Evolutionary conservation across 1,284 basidiomycete genomes (phyloP).

Genomic region (Ceratobasidium sp.): DNA sequence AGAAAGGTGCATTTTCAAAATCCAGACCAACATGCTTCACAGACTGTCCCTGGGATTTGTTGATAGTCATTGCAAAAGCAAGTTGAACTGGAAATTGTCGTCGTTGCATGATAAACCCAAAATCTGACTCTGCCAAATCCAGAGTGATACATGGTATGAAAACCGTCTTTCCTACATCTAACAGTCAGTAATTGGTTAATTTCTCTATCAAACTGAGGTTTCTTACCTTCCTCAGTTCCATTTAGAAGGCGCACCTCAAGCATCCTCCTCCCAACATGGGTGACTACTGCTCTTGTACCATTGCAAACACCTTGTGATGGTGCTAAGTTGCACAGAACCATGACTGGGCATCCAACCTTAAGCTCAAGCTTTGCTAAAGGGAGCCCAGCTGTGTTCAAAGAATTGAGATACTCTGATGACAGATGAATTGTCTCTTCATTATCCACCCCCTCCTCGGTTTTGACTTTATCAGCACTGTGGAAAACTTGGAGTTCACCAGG

Average conservation of each 20-base stretch:
- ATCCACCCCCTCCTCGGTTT: conserved; percentile 47
- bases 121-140: conserved; percentile 47
- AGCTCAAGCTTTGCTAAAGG: conserved; percentile 53
- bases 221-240: conserved; percentile 50
- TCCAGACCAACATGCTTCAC: conserved; percentile 46
- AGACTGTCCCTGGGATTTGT: conserved; percentile 61
- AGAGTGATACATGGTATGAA: conserved; percentile 55
- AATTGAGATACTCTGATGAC: conserved; percentile 46
- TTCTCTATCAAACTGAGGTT: conserved; percentile 36
- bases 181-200: background rate
- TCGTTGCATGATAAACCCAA: conserved; percentile 50
- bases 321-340: conserved; percentile 55
- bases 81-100: conserved; percentile 58
- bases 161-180: conserved; percentile 46
- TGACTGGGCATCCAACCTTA: conserved; percentile 53
- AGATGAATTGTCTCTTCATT: conserved; percentile 44
- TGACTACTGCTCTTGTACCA: conserved; percentile 52
- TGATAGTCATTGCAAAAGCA: conserved; percentile 59
- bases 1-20: conserved; percentile 35
- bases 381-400: conserved; percentile 50
- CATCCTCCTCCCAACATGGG: conserved; percentile 46
- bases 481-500: conserved; percentile 50
- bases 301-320: conserved; percentile 56
- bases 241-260: conserved; percentile 52
- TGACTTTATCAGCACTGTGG: conserved; percentile 52